These are phyloP conservation scores for Vigna angularis DNA, from an alignment of 306 rosid species.

Conservation along the genomic window DNA sequence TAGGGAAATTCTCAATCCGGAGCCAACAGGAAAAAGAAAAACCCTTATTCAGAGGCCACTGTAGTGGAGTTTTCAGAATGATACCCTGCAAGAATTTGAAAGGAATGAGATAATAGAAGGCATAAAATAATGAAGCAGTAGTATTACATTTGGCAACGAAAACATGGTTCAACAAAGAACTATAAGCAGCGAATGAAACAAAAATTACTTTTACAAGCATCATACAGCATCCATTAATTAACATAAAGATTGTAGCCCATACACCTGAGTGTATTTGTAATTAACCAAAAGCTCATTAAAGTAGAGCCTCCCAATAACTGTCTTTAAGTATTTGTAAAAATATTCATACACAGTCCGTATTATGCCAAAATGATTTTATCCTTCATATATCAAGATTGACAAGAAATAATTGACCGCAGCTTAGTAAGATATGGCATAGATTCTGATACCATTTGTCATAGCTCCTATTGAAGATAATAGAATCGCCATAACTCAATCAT, in stretches of 20 bases:
- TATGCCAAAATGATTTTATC: slow-evolving; percentile 2
- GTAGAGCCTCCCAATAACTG: slow-evolving; percentile 11
- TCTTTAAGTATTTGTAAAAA: neutral
- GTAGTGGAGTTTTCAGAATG: slow-evolving; percentile 79
- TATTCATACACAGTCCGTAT: neutral
- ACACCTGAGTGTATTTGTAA: neutral
- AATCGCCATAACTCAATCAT: neutral
- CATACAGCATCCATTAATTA: slow-evolving; percentile 30
- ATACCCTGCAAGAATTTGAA: slow-evolving; percentile 78
- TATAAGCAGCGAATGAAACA: slow-evolving; percentile 21
- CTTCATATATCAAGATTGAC: slow-evolving; percentile 17
- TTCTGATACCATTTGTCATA: slow-evolving; percentile 18
- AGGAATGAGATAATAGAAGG: slow-evolving; percentile 35
- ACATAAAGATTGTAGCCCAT: neutral
- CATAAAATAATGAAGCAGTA: slow-evolving; percentile 28
- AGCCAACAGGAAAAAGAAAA: slow-evolving; percentile 98
- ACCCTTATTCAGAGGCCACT: slow-evolving; percentile 93
- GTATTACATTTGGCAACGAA: slow-evolving; percentile 27
- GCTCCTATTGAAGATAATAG: neutral
- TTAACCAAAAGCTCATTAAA: slow-evolving; percentile 28
- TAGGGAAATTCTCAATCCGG: slow-evolving; percentile 91
- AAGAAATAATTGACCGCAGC: neutral
- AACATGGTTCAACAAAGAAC: slow-evolving; percentile 17
- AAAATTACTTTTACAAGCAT: neutral
- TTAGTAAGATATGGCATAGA: neutral